Base-by-base conservation (phyloP, 129 eudicot genomes). In the Calendula officinalis region DNA sequence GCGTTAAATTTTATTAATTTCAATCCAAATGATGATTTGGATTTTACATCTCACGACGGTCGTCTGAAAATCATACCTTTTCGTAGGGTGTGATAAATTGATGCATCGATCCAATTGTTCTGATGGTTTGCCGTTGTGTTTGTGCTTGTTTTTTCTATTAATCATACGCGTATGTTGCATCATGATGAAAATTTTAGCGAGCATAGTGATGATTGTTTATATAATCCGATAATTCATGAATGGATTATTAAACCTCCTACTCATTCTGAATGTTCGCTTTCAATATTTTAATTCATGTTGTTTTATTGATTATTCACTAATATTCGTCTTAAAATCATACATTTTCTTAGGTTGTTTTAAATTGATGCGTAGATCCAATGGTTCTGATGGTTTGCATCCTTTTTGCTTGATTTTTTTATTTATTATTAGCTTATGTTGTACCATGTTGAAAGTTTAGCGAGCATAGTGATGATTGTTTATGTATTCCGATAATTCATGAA, bases 21-120 rank as follows among this genome's bases (percentile, higher is more conserved):
- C 17, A 54, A 58, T 0, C 81, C 88, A 68, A n/a, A 64, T 80
- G 91, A 84, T 14, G 91, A 84, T 22, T 64, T 41, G 45, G 81
- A 76, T 57, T 61, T 41, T 5, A 33, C 44, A 30, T 39, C 91
- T 84, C 86, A 77, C 86, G 91, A 84, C 82, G 86, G 91, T 84
- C 91, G 82, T 84, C 91, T 84, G 91, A 84, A 55, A 17, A 64
- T 54, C 59, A 27, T 34, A 45, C 67, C 72, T 45, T 62, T 82
- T 40, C 68, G 60, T 60, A 11, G 40, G 65, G 85, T 73, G 62
- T 78, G 68, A 30, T 39, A 34, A 1, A 60, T 52, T 84, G 91
- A 84, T 81, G 86, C 9, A 56, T 48, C 9, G 14, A 71, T 83
- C 88, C 84, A 44, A 6, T 67, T 62, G 4, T 47, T 79, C 89